phyloP scores from a whole-genome alignment of 148 eudicot species.

The Oxyria digyna region DNA sequence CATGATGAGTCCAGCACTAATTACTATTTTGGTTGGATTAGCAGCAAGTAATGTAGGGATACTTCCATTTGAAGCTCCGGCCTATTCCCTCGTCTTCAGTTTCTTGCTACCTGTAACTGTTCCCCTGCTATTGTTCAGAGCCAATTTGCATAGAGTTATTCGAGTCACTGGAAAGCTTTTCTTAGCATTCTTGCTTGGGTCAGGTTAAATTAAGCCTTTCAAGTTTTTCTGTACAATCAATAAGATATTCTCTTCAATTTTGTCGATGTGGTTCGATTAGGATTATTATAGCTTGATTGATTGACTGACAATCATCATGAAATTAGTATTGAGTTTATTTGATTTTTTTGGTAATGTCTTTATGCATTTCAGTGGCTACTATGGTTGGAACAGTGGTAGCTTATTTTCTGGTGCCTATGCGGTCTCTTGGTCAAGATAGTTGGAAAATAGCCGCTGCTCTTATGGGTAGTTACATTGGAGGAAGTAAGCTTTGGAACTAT shows the following conservation, averaged over 20 bases:
- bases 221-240: background rate
- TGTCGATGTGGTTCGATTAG: background rate
- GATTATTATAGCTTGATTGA: background rate
- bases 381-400: conserved; percentile 69
- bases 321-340: background rate
- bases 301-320: background rate
- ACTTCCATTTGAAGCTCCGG: conserved; percentile 54
- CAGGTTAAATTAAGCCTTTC: conserved; percentile 30
- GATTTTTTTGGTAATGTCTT: background rate
- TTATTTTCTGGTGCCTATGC: conserved; percentile 68
- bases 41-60: conserved; percentile 75
- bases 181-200: conserved; percentile 80
- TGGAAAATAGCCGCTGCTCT: conserved; percentile 93
- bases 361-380: conserved; percentile 42
- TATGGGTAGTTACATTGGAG: conserved; percentile 96
- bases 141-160: conserved; percentile 51
- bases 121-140: conserved; percentile 73
- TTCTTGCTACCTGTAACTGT: conserved; percentile 64
- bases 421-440: conserved; percentile 72
- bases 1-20: conserved; percentile 63
- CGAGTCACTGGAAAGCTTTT: conserved; percentile 62
- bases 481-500: conserved; percentile 35
- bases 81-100: conserved; percentile 45
- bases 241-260: background rate
- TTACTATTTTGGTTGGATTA: conserved; percentile 63